Conservation (phyloP, 2,329 filamentous ascomycete genomes). For the Niveomyces coronatus region DNA sequence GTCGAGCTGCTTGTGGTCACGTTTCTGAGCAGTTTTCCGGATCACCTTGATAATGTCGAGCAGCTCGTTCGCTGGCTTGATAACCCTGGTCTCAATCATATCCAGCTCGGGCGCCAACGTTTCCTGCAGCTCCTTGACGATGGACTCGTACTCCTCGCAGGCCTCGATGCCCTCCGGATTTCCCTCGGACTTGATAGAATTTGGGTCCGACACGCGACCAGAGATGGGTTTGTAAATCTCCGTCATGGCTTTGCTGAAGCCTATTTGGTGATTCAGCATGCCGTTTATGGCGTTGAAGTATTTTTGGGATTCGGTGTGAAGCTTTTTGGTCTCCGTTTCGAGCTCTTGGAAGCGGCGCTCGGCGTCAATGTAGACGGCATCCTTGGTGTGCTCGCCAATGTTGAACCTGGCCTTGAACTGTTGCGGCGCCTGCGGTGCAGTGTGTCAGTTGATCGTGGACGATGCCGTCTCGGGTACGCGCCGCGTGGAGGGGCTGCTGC, state of each 20-base stretch:
- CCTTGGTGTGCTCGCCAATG: conserved; percentile 89
- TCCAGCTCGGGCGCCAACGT: conserved; percentile 86
- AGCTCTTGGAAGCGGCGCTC: conserved; percentile 90
- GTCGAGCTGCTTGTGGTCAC: conserved; percentile 95
- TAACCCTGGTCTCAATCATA: conserved; percentile 89
- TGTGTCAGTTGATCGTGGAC: conserved; percentile 2
- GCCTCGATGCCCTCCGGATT: conserved; percentile 89
- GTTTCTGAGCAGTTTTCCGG: conserved; percentile 77
- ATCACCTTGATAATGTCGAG: conserved; percentile 93
- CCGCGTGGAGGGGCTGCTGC: conserved; percentile 9
- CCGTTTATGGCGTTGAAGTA: conserved; percentile 97
- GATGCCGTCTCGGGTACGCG: conserved; percentile 3
- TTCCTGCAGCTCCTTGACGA: conserved; percentile 83
- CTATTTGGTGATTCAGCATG: conserved; percentile 96
- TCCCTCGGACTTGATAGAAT: conserved; percentile 68
- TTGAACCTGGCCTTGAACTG: conserved; percentile 88
- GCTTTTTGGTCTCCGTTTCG: conserved; percentile 89
- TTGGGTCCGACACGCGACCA: conserved; percentile 86
- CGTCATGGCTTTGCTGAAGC: conserved; percentile 90
- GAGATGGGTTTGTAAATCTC: conserved; percentile 99
- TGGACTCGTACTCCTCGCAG: conserved; percentile 90
- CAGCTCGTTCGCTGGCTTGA: conserved; percentile 86
- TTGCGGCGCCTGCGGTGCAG: conserved; percentile 63
- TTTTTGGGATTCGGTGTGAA: conserved; percentile 94
- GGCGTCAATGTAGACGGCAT: conserved; percentile 87